Base-by-base conservation (phyloP, 129 eudicot species). In the Pseudognaphalium luteoalbum region DNA sequence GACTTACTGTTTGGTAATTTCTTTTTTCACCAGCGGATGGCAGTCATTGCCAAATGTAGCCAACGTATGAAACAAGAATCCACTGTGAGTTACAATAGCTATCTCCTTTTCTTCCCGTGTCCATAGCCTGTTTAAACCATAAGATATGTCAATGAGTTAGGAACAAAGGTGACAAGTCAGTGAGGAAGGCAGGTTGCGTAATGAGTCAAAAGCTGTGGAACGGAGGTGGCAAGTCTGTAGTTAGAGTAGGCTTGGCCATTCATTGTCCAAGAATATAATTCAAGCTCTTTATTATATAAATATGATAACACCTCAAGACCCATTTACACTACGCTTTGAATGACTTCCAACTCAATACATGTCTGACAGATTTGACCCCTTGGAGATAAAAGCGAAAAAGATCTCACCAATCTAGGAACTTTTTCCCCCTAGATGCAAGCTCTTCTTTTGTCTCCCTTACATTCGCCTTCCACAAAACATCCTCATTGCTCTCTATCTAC, bases 1-100 rank as follows among this genome's bases (percentile, higher is more conserved):
- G 39, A 82, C 97, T 88, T 85, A 93, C 98, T 81, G 96, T 75
- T 83, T 90, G 72, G 78, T 83, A 37, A 93, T 91, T 75, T 93
- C 98, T 73, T 93, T 81, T 83, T 77, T 87, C 78, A 93, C 83
- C 29, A 81, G 39, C 15, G 93, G 93, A 73, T 87, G 91, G 71
- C 93, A 87, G 62, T 88, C 90, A 7, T 76, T 75, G 68, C 93
- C 98, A 83, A 87, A 87, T 59, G 86, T 82, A 73, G 68, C 79
- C 29, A 93, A 82, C 12, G 98, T 93, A 61, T 91, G 98, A 77
- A 84, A 84, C 85, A 93, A 87, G 88, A 90, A 93, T 44, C 98
- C 98, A 81, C 98, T 91, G 76, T 91, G 98, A 71, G 98, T 93
- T 8, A 93, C 98, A 76, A 93, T 78, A 34, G 96, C 97, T 62